Evolutionary conservation across 2,329 filamentous ascomycete species (phyloP), one percentile per base, ranked within the genome.

Genomic region (Fusarium compactum): DNA sequence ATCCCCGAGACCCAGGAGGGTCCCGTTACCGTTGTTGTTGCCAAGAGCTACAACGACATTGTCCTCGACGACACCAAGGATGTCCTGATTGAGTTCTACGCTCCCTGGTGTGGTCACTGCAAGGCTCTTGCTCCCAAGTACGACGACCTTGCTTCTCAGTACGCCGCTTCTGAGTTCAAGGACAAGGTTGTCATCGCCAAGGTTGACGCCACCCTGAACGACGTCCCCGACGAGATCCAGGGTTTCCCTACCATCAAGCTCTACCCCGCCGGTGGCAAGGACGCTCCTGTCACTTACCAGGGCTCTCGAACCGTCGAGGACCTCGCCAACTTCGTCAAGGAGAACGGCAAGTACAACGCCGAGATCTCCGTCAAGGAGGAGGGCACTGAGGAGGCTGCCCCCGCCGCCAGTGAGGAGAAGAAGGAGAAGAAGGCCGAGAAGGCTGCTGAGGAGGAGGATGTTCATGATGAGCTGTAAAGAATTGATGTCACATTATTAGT

Each of bases 241-340:
- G 96, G 96, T 71, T 99, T 99, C 92, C 96, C 96, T 62, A 99
- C 96, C 81, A 98, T 99, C 89, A 98, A 98, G 89, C 89, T 99
- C 74, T 99, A 90, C 92, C 89, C 93, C 71, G 96, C 96, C 76
- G 95, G 94, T 78, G 87, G 88, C 83, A 99, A 99, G 90, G 87
- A 88, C 78, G 85, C 90, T 74, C 93, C 96, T 64, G 82, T 98
- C 70, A 93, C 94, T 76, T 99, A 98, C 89, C 88, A 86, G 72
- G 96, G 96, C 76, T 89, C 91, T 72, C 94, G 96, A 78, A 96
- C 94, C 58, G 85, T 98, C 60, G 93, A 97, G 85, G 96, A 98
- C 80, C 89, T 99, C 66, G 91, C 93, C 78, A 88, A 91, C 77
- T 99, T 99, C 85, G 89, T 99, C 82, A 91, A 93, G 84, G 94